Evolutionary conservation across 1,284 basidiomycete genomes (phyloP), one percentile per base, ranked within the genome.

Genomic region (Earliella scabrosa): DNA sequence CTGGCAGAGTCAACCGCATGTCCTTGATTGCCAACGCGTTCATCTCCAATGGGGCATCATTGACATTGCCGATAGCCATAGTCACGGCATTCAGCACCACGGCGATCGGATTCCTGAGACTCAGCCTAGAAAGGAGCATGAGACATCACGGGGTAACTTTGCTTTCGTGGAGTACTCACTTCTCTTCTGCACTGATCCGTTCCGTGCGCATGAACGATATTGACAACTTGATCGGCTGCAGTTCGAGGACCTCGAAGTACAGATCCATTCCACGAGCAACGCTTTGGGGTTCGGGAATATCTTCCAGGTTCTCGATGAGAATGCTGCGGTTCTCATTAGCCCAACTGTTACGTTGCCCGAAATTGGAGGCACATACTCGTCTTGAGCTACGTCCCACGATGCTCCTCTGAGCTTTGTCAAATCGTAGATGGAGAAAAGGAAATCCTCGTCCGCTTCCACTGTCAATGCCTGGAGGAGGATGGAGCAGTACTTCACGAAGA

Each of bases 161-260:
- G 58, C 34, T 56, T 48, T 52, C 21, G 24, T 32, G 46, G 46
- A 44, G 0, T 16, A 75, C 88, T 67, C 69, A 95, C 95, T 94
- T 94, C 65, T 97, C 93, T 68, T 95, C 95, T 45, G 91, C 91
- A 70, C 92, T 97, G 50, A 97, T 88, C 35, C 94, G 82, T 65
- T 98, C 95, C 1, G 95, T 97, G 13, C 96, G 85, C 92, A 98
- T 97, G 76, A 99, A 99, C 1, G 97, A 99, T 16, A 99, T 74
- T 4, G 94, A 90, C 9, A 99, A 79, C 61, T 90, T 88, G 67
- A 99, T 90, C 3, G 97, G 97, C 67, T 99, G 97, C 44, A 99
- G 78, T 66, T 98, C 95, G n/a, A 99, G 81, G 13, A 96, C 87
- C 75, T 99, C 97, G 69, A 99, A 98, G 76, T 99, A 99, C 52